Evolutionary conservation across 1,284 basidiomycete genomes (phyloP), one percentile per base, ranked within the genome.

Genomic region (Tausonia pullulans): DNA sequence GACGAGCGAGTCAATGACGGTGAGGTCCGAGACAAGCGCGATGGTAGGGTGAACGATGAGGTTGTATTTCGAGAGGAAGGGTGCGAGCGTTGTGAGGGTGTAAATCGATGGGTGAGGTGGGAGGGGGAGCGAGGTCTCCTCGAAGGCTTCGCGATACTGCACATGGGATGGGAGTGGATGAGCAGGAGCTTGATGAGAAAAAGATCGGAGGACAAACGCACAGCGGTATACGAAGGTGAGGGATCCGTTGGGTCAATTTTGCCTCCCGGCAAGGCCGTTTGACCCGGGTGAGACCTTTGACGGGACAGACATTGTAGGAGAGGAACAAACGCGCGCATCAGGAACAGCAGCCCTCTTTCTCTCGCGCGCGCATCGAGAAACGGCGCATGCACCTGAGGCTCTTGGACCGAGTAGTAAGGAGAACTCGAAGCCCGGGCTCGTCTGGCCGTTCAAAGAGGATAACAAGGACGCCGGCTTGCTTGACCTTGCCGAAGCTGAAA

Each of bases 371-470:
- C 27, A 27, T 27, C 27, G 27, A 27, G 27, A 2, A 27, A 27
- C 27, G 44, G 9, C 5, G 3, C 2, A 69, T 72, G 67, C 49
- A 74, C 63, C 90, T 80, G 39, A 93, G 78, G 4, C 79, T 76
- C 74, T 88, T 89, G 1, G 88, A 87, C 10, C 90, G 81, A 2
- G 90, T 93, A 0, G 90, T 93, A 58, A 93, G 78, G 13, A 93
- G 78, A 2, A 93, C 89, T 11, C 85, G 82, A 3, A 93, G 77
- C 16, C 72, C 69, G 16, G 71, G 68, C 56, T 81, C 74, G 9
- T 81, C 84, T 2, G 78, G 79, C 41, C 81, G 76, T 72, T 91
- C 86, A 69, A 84, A 93, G 0, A 94, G 76, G 4, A 88, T 77
- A 3, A 92, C 83, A 2, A 93, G 79, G 0, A 93, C 90, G 1